Evolutionary conservation across 768 basidiomycete genomes (phyloP).

Genomic region (Phaeolepiota aurea): DNA sequence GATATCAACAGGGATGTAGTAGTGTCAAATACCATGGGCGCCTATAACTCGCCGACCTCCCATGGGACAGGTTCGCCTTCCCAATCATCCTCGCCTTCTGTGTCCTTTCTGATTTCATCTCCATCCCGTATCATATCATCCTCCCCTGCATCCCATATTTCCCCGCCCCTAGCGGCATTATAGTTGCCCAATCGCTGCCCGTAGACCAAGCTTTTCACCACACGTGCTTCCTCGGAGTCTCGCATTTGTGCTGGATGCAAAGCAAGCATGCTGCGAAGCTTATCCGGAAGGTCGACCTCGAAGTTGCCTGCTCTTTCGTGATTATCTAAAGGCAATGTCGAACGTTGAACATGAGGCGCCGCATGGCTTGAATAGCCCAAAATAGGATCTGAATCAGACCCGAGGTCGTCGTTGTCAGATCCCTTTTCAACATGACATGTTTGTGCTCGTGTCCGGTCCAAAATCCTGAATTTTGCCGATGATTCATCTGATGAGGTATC

Average conservation of each 20-base stretch:
- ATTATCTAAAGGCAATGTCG: conserved; percentile 8
- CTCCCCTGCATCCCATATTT: conserved; percentile 75
- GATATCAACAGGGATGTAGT: neutral
- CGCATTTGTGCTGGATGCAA: conserved; percentile 39
- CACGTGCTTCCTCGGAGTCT: conserved; percentile 36
- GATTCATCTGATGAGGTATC: conserved; percentile 16
- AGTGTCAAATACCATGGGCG: neutral
- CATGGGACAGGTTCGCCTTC: conserved; percentile 79
- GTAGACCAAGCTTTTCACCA: conserved; percentile 55
- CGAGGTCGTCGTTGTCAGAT: conserved; percentile 20
- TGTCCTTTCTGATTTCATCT: conserved; percentile 16
- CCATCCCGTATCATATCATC: conserved; percentile 27
- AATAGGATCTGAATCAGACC: conserved; percentile 25
- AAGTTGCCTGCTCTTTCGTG: conserved; percentile 27
- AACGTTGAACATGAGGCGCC: conserved; percentile 18
- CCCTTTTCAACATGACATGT: conserved; percentile 9
- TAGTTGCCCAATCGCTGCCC: conserved; percentile 49
- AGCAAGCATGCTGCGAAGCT: conserved; percentile 56
- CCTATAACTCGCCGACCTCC: conserved; percentile 69
- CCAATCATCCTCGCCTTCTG: conserved; percentile 58
- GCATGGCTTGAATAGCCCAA: conserved; percentile 21
- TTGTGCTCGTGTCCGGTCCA: conserved; percentile 17
- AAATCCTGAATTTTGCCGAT: conserved; percentile 24
- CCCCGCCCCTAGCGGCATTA: conserved; percentile 56
- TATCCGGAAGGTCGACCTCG: conserved; percentile 56